These are phyloP conservation scores for Chalciporus pseudorubinellus DNA, from an alignment of 768 basidiomycete genomes.

Conservation along the genomic window DNA sequence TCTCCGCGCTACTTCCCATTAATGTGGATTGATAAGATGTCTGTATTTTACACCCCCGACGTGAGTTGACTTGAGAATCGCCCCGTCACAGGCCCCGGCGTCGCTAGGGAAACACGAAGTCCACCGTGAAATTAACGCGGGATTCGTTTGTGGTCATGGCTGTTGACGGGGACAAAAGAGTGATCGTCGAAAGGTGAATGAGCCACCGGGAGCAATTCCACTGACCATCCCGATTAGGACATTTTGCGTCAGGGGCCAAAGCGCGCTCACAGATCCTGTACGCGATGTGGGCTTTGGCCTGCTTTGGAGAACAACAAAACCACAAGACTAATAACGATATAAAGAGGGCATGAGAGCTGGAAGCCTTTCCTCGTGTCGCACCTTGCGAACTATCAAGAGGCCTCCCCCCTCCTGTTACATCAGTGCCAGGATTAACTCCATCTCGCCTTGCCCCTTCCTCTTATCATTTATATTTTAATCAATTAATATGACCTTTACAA, in stretches of 20 bases:
- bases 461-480: conserved; percentile 2
- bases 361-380: conserved; percentile 1
- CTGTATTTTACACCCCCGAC: background rate
- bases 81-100: background rate
- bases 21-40: background rate
- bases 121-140: background rate
- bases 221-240: background rate
- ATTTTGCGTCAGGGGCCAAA: background rate
- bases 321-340: conserved; percentile 18
- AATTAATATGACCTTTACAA: conserved; percentile 18
- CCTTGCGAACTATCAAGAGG: background rate
- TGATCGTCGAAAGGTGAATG: conserved; percentile 1
- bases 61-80: background rate
- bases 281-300: background rate
- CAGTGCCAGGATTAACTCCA: background rate
- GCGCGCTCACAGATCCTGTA: background rate
- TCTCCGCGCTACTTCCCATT: background rate
- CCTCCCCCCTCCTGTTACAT: background rate
- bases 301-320: conserved; percentile 3
- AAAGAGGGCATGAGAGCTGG: conserved; percentile 7
- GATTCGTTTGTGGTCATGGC: background rate
- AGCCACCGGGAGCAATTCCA: conserved; percentile 24
- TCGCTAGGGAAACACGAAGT: background rate
- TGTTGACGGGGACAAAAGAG: conserved; percentile 17
- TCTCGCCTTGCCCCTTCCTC: background rate